Evolutionary conservation across 2,329 filamentous ascomycete genomes (phyloP), one percentile per base, ranked within the genome.

Genomic region (Cladosporium phlei): DNA sequence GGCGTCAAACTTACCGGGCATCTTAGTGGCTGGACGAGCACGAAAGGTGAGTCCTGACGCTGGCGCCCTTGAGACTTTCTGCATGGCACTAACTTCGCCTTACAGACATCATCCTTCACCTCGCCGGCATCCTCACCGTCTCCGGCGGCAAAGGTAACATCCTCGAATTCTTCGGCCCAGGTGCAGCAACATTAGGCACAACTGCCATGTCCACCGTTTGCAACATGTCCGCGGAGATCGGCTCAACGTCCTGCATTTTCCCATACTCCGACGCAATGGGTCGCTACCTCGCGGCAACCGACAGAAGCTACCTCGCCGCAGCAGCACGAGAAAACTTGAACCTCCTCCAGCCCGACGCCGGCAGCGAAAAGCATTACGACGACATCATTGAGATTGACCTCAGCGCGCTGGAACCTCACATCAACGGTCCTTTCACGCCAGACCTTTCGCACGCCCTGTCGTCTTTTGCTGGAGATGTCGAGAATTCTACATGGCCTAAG

Each of bases 341-440:
- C 5, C 29, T 35, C 61, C 86, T 97, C 54, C 81, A 80, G 51
- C 83, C 87, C 65, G 93, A 97, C 59, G 77, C 93, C 71, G 88
- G 88, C 58, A 87, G 88, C 58, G 83, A 97, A 71, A 21, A 51
- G 4, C 53, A 63, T 17, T 98, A 97, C 70, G 93, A 98, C 70
- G 80, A 97, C 73, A 71, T 96, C 57, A 88, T 97, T 62, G 91
- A 96, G 74, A 87, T 98, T 73, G 91, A 98, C 77, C 81, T 98
- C 46, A 85, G 80, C 49, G 86, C 90, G 71, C 83, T 98, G 37
- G 93, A 98, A 77, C 93, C 93, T 57, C 88, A 97, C 69, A 89
- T 98, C 76, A 98, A 98, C 77, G 93, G 93, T 56, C 93, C 93
- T 55, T 97, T 97, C 81, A 98, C 93, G 19, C 93, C 93, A 51